Conservation (phyloP, 805 yeast species). For the Cyberlindnera suaveolens region DNA sequence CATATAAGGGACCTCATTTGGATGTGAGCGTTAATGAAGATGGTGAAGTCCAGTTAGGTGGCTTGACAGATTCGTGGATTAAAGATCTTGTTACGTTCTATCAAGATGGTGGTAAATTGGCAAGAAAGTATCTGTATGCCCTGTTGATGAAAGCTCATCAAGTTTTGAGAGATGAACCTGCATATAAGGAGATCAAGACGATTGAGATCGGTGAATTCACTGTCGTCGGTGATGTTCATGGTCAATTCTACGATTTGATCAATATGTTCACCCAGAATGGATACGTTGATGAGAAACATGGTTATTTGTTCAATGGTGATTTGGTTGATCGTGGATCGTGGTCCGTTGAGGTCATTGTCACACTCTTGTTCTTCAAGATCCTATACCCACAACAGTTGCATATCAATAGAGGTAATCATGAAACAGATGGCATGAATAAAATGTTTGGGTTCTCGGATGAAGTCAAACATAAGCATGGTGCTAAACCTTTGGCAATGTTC, state of each 20-base stretch:
- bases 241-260: slow-evolving; percentile 87
- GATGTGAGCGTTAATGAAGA: slow-evolving; percentile 28
- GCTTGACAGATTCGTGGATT: slow-evolving; percentile 51
- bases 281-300: slow-evolving; percentile 53
- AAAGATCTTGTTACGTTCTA: slow-evolving; percentile 63
- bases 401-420: slow-evolving; percentile 94
- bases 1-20: slow-evolving; percentile 55
- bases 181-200: slow-evolving; percentile 65
- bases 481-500: slow-evolving; percentile 73
- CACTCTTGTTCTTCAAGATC: slow-evolving; percentile 71
- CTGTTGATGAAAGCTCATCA: slow-evolving; percentile 68
- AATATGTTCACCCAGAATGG: slow-evolving; percentile 77
- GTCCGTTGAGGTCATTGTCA: slow-evolving; percentile 93
- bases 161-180: slow-evolving; percentile 56
- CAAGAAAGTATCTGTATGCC: slow-evolving; percentile 79
- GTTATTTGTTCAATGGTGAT: slow-evolving; percentile 90
- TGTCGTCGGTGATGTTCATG: slow-evolving; percentile 97
- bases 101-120: slow-evolving; percentile 64
- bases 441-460: slow-evolving; percentile 96
- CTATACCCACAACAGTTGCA: slow-evolving; percentile 63
- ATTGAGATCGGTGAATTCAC: slow-evolving; percentile 40
- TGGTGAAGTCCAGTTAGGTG: slow-evolving; percentile 16
- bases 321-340: slow-evolving; percentile 97
- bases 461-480: slow-evolving; percentile 83
- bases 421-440: slow-evolving; percentile 93